These are phyloP conservation scores for Phytopythium cucurbitacearum DNA, from an alignment of 352 stramenopile species.

Conservation along the genomic window DNA sequence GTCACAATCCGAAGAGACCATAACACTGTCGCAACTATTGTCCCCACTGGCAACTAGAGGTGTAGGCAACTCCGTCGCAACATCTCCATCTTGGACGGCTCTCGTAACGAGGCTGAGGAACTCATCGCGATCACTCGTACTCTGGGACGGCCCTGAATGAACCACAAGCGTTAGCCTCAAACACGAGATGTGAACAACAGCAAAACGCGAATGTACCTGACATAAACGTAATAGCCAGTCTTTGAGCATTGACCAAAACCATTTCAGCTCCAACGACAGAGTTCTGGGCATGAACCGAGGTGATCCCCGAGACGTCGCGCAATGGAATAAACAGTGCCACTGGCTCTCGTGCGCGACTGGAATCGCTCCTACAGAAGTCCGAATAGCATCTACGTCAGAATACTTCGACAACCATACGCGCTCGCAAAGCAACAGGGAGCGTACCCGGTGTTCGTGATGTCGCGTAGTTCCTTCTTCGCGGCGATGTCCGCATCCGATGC, in stretches of 20 bases:
- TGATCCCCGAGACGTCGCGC: conserved; percentile 19
- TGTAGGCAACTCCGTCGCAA: not conserved
- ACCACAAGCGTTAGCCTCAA: not conserved
- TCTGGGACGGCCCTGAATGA: conserved; percentile 23
- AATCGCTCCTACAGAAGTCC: too few species aligned
- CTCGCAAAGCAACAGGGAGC: not conserved
- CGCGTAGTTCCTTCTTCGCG: conserved; percentile 32
- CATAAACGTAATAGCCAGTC: conserved; percentile 65
- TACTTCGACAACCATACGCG: too few species aligned
- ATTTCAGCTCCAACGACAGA: conserved; percentile 35
- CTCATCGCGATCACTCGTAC: conserved; percentile 34
- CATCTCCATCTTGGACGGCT: not conserved
- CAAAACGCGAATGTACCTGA: conserved; percentile 21
- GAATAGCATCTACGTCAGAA: too few species aligned
- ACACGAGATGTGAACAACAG: not conserved
- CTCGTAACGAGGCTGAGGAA: conserved; percentile 23
- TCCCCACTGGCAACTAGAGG: not conserved
- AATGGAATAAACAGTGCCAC: conserved; percentile 30
- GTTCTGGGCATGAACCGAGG: conserved; percentile 37
- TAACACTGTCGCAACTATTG: not conserved
- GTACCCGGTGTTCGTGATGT: conserved; percentile 39
- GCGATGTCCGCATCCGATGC: conserved; percentile 43
- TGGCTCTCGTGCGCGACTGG: conserved; percentile 1
- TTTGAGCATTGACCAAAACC: conserved; percentile 18
- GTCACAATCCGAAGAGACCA: not conserved